Percentiles rank a stretch among this genome's conserved stretches.
These are phyloP conservation scores for Chloromonas sp. DNA, from an alignment of 163 green algal genomes.

Conservation along the genomic window DNA sequence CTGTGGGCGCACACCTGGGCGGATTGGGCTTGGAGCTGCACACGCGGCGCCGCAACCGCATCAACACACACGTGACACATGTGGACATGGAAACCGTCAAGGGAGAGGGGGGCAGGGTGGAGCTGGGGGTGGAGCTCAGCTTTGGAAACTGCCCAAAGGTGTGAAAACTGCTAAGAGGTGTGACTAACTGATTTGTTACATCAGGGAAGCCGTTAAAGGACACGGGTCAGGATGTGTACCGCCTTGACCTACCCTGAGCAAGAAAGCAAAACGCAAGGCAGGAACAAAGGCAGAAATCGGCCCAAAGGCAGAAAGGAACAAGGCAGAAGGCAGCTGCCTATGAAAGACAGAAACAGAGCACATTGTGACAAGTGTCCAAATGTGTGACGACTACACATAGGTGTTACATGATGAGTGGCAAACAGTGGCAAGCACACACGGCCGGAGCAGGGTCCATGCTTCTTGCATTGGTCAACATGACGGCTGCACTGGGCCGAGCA, in stretches of 20 bases:
- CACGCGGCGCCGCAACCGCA: constrained; percentile 27
- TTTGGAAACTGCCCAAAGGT: constrained; percentile 29
- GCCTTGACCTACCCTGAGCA: neutral
- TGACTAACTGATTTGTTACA: neutral
- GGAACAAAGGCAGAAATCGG: too few relatives aligned
- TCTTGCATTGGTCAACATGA: too few relatives aligned
- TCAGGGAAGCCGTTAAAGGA: neutral
- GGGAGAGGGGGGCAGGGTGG: neutral
- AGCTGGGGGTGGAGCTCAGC: constrained; percentile 16
- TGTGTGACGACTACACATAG: too few relatives aligned
- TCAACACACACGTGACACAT: constrained; percentile 13
- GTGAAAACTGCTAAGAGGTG: neutral
- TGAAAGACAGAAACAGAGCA: too few relatives aligned
- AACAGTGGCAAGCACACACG: too few relatives aligned
- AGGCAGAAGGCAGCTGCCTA: too few relatives aligned
- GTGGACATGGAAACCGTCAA: neutral
- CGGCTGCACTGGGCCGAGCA: too few relatives aligned
- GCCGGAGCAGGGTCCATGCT: too few relatives aligned
- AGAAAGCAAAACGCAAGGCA: too few relatives aligned
- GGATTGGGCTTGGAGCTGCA: constrained; percentile 21
- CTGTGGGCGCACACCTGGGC: constrained; percentile 9
- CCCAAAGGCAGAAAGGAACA: too few relatives aligned
- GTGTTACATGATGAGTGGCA: too few relatives aligned
- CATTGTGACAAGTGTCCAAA: too few relatives aligned
- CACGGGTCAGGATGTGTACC: neutral